These are phyloP conservation scores for Pichia sp. DNA, from an alignment of 1,139 yeast genomes.

Conservation along the genomic window DNA sequence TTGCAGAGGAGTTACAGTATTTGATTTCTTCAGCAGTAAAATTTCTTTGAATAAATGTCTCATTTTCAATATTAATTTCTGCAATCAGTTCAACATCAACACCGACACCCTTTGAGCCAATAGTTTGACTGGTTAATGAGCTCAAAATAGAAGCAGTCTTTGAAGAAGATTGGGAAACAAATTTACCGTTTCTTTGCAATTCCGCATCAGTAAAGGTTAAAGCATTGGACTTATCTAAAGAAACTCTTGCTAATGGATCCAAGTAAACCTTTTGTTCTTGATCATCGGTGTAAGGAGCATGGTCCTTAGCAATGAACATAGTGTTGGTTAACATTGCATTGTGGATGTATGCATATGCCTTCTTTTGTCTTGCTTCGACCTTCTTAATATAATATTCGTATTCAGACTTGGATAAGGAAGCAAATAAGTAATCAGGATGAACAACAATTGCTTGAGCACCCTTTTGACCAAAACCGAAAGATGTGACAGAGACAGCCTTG, in stretches of 20 bases:
- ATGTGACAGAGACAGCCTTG: constrained; percentile 93
- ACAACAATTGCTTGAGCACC: constrained; percentile 94
- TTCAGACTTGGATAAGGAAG: constrained; percentile 62
- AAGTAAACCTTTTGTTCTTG: constrained; percentile 85
- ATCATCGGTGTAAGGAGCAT: constrained; percentile 86
- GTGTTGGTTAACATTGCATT: constrained; percentile 88
- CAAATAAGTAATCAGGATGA: constrained; percentile 90
- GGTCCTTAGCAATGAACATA: constrained; percentile 86
- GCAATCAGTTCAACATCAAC: constrained; percentile 91
- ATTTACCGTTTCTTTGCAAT: constrained; percentile 29
- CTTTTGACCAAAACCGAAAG: constrained; percentile 99
- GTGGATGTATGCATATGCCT: constrained; percentile 93
- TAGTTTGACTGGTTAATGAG: constrained; percentile 41
- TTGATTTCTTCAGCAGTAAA: constrained; percentile 73
- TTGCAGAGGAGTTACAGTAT: constrained; percentile 68
- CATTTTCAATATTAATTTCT: constrained; percentile 74
- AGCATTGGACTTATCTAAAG: constrained; percentile 37
- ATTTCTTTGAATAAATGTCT: constrained; percentile 85
- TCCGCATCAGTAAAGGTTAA: constrained; percentile 40
- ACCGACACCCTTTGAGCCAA: constrained; percentile 71
- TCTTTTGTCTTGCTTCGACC: constrained; percentile 77
- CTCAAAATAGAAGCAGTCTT: constrained; percentile 36
- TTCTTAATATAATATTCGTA: constrained; percentile 63
- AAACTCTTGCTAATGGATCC: constrained; percentile 90
- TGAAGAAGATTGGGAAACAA: constrained; percentile 29